Conservation (phyloP, 805 yeast genomes). For the Torulaspora franciscae region DNA sequence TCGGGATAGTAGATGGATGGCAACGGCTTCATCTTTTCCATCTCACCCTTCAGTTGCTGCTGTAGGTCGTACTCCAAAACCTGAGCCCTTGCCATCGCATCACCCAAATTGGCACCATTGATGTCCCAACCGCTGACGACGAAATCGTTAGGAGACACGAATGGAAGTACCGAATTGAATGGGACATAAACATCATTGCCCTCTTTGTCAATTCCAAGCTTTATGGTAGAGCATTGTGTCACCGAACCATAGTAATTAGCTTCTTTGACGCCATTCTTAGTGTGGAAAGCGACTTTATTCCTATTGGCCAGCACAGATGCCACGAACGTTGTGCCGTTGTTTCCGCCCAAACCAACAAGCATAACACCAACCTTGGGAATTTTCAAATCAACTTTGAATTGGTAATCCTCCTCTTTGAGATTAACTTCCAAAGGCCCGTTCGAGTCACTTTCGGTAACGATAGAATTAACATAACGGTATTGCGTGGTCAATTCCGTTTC, state of each 20-base stretch:
- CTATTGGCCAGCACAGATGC: slow-evolving; percentile 85
- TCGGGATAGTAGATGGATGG: slow-evolving; percentile 92
- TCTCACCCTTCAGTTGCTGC: slow-evolving; percentile 59
- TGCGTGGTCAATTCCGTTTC: slow-evolving; percentile 50
- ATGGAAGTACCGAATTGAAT: slow-evolving; percentile 81
- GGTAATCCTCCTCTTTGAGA: slow-evolving; percentile 67
- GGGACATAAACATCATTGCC: slow-evolving; percentile 92
- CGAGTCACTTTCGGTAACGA: slow-evolving; percentile 48
- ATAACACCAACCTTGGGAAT: slow-evolving; percentile 83
- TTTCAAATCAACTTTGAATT: slow-evolving; percentile 77
- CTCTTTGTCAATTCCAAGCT: slow-evolving; percentile 75
- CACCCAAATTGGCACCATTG: slow-evolving; percentile 59
- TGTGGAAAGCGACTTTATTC: slow-evolving; percentile 68
- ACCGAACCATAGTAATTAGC: slow-evolving; percentile 92
- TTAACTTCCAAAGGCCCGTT: slow-evolving; percentile 58
- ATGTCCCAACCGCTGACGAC: slow-evolving; percentile 96
- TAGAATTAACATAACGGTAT: slow-evolving; percentile 65
- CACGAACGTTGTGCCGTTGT: slow-evolving; percentile 88
- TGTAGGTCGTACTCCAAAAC: slow-evolving; percentile 85
- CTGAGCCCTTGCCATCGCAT: slow-evolving; percentile 78
- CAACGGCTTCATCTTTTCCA: slow-evolving; percentile 63
- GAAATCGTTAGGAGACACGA: slow-evolving; percentile 85
- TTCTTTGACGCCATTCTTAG: slow-evolving; percentile 66
- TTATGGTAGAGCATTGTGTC: slow-evolving; percentile 86
- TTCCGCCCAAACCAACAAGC: slow-evolving; percentile 95